Base-by-base conservation (phyloP, 805 yeast genomes). In the Wickerhamomyces alni region DNA sequence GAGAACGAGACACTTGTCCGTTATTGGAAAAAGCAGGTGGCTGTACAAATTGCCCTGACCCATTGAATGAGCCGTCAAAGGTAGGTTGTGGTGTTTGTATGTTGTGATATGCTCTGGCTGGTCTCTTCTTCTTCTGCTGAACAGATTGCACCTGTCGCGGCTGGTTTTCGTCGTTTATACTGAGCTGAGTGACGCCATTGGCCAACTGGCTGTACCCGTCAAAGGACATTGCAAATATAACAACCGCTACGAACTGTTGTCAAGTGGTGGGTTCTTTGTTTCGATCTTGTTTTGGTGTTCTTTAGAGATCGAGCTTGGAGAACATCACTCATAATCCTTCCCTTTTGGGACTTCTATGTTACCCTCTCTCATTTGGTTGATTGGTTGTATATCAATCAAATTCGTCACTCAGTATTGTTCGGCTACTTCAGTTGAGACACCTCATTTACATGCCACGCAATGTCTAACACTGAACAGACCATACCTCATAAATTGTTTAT, bases 81-180 rank as follows among this genome's bases (percentile, higher is more conserved):
- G 24, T 5, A 5, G 34, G 17, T n/a, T 12, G 17, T 13, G 11
- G 16, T 4, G 8, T 18, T 12, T 16, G 27, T 8, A 54, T 32
- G 18, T 45, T 38, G 30, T 54, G 57, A 38, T 43, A 44, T 2
- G 55, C 57, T 37, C 59, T 51, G 5, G 51, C 49, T 6, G 54
- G 33, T 34, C 38, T 40, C 35, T 47, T 52, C 45, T 52, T 53
- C 41, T 47, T 50, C n/a, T 43, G 41, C 4, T 37, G 3, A 40
- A 41, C n/a, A n/a, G n/a, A n/a, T n/a, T n/a, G n/a, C n/a, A n/a
- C n/a, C 10, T 44, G 40, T 32, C 43, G 41, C 9, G 38, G 44
- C 17, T 45, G 36, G 10, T 19, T 21, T 31, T 33, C 25, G 31
- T n/a, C 15, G 31, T 16, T 28, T 6, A 28, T 11, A 16, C 6